Evolutionary conservation across 495 filamentous ascomycete genomes (phyloP), one percentile per base, ranked within the genome.

Genomic region (Annulohypoxylon stygium): DNA sequence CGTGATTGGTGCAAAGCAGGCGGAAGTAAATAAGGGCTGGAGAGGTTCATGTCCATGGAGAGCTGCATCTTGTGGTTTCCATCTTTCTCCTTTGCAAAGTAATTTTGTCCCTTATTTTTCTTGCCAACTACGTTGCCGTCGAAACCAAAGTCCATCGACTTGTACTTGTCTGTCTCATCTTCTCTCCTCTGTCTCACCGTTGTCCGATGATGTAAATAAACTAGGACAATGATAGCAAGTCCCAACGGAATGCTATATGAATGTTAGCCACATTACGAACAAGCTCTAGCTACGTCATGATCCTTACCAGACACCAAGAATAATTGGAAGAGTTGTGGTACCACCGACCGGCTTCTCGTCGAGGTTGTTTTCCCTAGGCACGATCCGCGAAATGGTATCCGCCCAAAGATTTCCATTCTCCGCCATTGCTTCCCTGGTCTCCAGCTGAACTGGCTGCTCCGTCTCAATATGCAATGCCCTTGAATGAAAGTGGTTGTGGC

Each of bases 101-200:
- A 76, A 30, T 79, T 84, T 73, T 78, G 84, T 68, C 84, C 86
- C 63, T 86, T 84, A 47, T 64, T 76, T 9, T 75, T 70, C 50
- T 82, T 81, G 25, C 68, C 79, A 70, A 39, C 16, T n/a, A 74
- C 45, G 23, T 63, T 71, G 4, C 84, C 85, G 10, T 88, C 93
- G 79, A 97, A 81, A 33, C 96, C 96, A 78, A 98, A 99, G 79
- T 99, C 96, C 77, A 98, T 87, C 2, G 93, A 97, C 76, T 91
- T 97, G 79, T 97, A 93, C 73, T 93, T 92, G 78, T 98, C 95
- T 68, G 92, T 89, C 34, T 86, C 85, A 79, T 99, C 96, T 83
- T 99, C 96, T 45, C 83, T 83, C 67, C 86, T 85, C 67, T 94
- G 87, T 71, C 88, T 95, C 73, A 88, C 88, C 14, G 92, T 83